Evolutionary conservation across 768 basidiomycete genomes (phyloP).

Genomic region (Panaeolus cyanescens): DNA sequence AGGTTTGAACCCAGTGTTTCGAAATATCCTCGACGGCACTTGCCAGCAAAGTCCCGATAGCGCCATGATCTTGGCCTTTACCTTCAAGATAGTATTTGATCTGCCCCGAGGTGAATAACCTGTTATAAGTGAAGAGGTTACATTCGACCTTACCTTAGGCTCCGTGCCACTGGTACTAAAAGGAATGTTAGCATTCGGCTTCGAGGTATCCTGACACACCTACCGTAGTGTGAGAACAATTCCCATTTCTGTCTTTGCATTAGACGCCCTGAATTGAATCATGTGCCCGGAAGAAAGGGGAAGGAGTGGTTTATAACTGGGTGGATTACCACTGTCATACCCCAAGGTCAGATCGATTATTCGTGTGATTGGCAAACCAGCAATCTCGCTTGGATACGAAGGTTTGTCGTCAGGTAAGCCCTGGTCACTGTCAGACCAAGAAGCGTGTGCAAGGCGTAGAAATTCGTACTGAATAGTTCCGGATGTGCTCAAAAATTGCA

Average conservation of each 20-base stretch:
- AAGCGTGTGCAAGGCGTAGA: background rate
- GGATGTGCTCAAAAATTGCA: constrained; percentile 66
- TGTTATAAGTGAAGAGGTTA: background rate
- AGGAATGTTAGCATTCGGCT: constrained; percentile 1
- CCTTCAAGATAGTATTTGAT: constrained; percentile 93
- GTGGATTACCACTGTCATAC: constrained; percentile 77
- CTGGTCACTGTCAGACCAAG: constrained; percentile 4
- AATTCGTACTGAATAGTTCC: constrained; percentile 51
- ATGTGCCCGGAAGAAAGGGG: constrained; percentile 82
- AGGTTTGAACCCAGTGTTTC: constrained; percentile 68
- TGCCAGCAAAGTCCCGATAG: constrained; percentile 51
- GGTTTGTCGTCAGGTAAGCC: constrained; percentile 17
- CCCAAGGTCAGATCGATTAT: constrained; percentile 78
- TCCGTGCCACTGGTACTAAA: constrained; percentile 86
- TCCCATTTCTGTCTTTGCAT: constrained; percentile 38
- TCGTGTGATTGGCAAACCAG: constrained; percentile 56
- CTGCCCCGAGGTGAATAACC: constrained; percentile 27
- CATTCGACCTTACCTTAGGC: constrained; percentile 65
- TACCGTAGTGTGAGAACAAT: constrained; percentile 76
- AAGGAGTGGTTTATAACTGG: constrained; percentile 58
- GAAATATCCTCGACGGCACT: constrained; percentile 62
- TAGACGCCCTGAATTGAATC: constrained; percentile 74
- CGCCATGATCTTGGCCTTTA: constrained; percentile 50
- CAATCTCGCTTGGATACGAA: constrained; percentile 64
- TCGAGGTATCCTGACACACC: constrained; percentile 10